Evolutionary conservation across 495 filamentous ascomycete species (phyloP), one percentile per base, ranked within the genome.

Genomic region (Neurospora sp.): DNA sequence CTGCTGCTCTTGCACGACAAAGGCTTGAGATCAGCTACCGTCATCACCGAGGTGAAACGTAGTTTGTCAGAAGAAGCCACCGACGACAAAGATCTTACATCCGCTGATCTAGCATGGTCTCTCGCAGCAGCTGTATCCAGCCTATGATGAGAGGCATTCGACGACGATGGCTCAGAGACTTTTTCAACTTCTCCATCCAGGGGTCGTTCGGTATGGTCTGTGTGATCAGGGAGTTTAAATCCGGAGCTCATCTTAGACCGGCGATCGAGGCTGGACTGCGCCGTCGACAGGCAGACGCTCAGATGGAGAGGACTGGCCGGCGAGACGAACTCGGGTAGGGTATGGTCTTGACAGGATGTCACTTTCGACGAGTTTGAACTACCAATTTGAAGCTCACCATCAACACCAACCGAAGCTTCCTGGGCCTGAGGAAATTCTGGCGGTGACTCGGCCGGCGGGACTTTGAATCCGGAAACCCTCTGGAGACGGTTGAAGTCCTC

Each of bases 1-100:
- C 27, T 35, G 53, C 53, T 65, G 14, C 22, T 65, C 14, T 35
- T 44, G 27, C 68, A 40, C 10, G 74, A 68, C n/a, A 75, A 77
- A 1, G 79, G 76, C 40, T 73, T 31, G 8, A 74, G 20, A 9
- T 80, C 76, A 17, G 70, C 75, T 8, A 79, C 75, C 0, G 72
- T 71, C 76, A 78, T 75, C 17, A 78, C n/a, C 1, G 76, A 73
- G 8, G 74, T 73, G 69, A 72, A 61, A 7, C 70, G 44, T 17
- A 65, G 53, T 65, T 65, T 31, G 7, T 65, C 27, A 65, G 53
- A 8, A 65, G 53, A 35, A 65, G 53, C 14, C 14, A 65, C 53
- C 53, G 27, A 65, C 14, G 53, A 61, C 12, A 61, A 27, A 8
- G 53, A 35, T 27, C 53, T 35, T 65, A 65, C 53, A 65, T 65